These are phyloP conservation scores for Fusarium sp. DNA, from an alignment of 2,329 filamentous ascomycete species.

Conservation along the genomic window DNA sequence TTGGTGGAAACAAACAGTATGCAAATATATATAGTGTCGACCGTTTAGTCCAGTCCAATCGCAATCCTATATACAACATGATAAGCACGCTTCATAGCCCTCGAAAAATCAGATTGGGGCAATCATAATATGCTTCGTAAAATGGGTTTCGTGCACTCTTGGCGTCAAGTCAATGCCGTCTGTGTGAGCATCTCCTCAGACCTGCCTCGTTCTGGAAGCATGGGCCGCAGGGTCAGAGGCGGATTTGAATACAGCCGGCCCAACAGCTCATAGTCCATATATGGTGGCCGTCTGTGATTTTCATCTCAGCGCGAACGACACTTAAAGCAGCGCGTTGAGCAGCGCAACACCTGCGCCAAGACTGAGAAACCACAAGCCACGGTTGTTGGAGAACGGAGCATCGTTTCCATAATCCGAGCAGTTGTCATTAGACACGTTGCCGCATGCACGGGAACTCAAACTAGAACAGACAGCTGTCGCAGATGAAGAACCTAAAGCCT, in stretches of 20 bases:
- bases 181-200: not conserved
- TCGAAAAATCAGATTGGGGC: not conserved
- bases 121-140: slow-evolving; percentile 24
- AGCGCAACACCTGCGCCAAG: slow-evolving; percentile 31
- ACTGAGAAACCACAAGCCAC: slow-evolving; percentile 19
- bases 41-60: not conserved
- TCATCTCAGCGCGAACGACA: not conserved
- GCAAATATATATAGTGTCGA: not conserved
- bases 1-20: not conserved
- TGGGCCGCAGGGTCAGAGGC: not conserved
- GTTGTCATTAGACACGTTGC: slow-evolving; percentile 55
- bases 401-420: slow-evolving; percentile 50
- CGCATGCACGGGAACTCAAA: slow-evolving; percentile 65
- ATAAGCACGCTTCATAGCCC: slow-evolving; percentile 25
- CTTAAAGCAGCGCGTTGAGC: slow-evolving; percentile 24
- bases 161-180: not conserved
- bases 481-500: slow-evolving; percentile 56
- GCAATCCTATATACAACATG: slow-evolving; percentile 18
- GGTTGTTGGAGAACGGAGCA: slow-evolving; percentile 24
- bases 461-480: slow-evolving; percentile 68
- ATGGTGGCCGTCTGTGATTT: not conserved
- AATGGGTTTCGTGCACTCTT: not conserved
- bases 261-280: not conserved
- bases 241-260: not conserved
- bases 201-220: not conserved